Evolutionary conservation across 202 grass and related monocot genomes (phyloP), one percentile per base, ranked within the genome.

Genomic region (Saccharum hybrid): DNA sequence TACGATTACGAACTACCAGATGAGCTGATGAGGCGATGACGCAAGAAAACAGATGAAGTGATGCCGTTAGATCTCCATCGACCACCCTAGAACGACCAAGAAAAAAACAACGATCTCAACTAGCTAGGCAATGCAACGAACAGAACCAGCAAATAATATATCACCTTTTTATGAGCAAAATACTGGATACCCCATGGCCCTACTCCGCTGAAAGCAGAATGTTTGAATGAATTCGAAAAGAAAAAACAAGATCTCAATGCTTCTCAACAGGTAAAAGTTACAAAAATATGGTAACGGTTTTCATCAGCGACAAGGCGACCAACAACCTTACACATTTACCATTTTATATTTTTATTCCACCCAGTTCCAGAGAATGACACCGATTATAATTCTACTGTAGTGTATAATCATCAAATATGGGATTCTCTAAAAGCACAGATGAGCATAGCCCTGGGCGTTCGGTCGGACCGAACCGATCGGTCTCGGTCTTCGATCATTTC

Each of bases 361-460:
- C 42, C 36, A 69, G 75, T 71, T 76, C 15, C 75, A 71, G 31
- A 75, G 62, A 11, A 69, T 37, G 63, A 60, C 63, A 75, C 22
- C 22, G 23, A 49, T 31, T 48, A 77, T 83, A 74, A 34, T 75
- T 54, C 8, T 21, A 76, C 54, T 71, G 70, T 76, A 66, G 13
- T 73, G 43, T 52, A 52, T 64, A 83, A 79, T 54, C 51, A 79
- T 68, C 75, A 70, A 83, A 75, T 79, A 59, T 45, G 75, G 26
- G 26, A 8, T 65, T 36, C 52, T 39, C 42, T 63, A 37, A 68
- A 76, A 68, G 12, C 83, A 76, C 43, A 51, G 52, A 82, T 26
- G 48, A n/a, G n/a, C n/a, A n/a, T n/a, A n/a, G n/a, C n/a, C n/a
- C n/a, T n/a, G n/a, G n/a, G n/a, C n/a, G n/a, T n/a, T n/a, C n/a